Evolutionary conservation across 2,329 filamentous ascomycete species (phyloP).

Genomic region (Paracorniculantispora psalliotae): DNA sequence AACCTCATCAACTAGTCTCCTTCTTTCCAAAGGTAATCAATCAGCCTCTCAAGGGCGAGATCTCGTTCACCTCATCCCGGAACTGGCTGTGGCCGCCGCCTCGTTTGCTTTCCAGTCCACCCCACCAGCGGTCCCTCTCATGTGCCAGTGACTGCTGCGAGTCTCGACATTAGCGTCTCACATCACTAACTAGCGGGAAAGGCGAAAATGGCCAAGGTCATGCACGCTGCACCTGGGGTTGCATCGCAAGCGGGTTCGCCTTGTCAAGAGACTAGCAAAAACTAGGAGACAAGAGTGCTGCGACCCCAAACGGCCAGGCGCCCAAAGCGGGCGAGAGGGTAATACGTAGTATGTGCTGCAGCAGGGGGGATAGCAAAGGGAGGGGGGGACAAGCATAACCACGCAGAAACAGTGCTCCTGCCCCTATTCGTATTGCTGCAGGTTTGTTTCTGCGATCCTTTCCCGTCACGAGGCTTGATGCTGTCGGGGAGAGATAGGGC

Average conservation of each 20-base stretch:
- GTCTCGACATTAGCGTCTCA: background rate
- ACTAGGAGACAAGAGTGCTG: no score
- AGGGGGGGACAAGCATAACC: no score
- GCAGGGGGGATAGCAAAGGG: no score
- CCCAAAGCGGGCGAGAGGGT: constrained; percentile 2
- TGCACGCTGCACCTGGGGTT: background rate
- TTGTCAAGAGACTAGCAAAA: background rate
- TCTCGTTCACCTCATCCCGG: background rate
- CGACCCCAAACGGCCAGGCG: background rate
- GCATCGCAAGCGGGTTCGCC: constrained; percentile 2
- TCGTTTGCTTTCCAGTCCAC: background rate
- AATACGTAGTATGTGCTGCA: no score
- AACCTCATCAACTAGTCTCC: background rate
- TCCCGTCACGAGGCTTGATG: background rate
- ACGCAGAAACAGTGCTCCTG: no score
- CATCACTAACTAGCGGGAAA: background rate
- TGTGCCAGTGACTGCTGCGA: background rate
- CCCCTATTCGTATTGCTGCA: background rate
- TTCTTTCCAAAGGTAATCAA: background rate
- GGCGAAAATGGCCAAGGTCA: background rate
- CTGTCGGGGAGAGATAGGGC: background rate
- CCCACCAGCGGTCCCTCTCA: background rate
- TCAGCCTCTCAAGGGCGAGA: background rate
- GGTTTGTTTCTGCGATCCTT: background rate
- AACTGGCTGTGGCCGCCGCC: background rate